Evolutionary conservation across 1,284 basidiomycete species (phyloP), one percentile per base, ranked within the genome.

Genomic region (Sparassis latifolia): DNA sequence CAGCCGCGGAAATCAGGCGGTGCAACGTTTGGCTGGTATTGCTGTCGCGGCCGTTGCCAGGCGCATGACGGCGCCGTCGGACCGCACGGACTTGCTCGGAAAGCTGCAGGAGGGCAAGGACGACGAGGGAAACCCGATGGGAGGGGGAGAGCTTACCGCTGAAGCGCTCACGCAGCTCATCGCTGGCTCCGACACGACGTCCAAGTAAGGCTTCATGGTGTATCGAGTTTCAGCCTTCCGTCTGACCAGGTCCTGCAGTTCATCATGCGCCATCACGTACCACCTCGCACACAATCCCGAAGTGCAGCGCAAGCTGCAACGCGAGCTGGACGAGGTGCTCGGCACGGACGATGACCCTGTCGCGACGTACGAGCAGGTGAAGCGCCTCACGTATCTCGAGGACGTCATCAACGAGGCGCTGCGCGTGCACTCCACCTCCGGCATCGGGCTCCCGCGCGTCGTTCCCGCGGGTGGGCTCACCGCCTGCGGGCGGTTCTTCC

Each of bases 91-190:
- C 65, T 71, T 96, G 46, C 71, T 96, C 41, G 82, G 83, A 58
- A 89, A 90, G 65, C 74, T 96, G 10, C 85, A 90, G 64, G 71
- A 78, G 45, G 89, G 83, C 31, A 80, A 79, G 58, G 92, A 95
- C 63, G 82, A 84, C 48, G 77, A 84, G 28, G 92, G 92, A 10
- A 79, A 88, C 20, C 80, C 76, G 1, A 87, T 95, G 86, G 81
- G 85, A 0, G 75, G 77, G 44, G 80, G 81, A 61, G 92, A 95
- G 64, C 71, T 95, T 54, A 95, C 90, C 2, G 91, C 90, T 1
- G 92, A 95, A 69, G 90, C 87, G 27, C 69, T 90, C 40, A 93
- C 90, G 2, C 84, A 93, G 56, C 76, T 94, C 27, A 92, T 94
- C 57, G 92, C 90, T 32, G 89, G 88, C 2, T 85, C 83, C 7